phyloP scores from a whole-genome alignment of 305 asterid genomes.

The Solanum hybrid region DNA sequence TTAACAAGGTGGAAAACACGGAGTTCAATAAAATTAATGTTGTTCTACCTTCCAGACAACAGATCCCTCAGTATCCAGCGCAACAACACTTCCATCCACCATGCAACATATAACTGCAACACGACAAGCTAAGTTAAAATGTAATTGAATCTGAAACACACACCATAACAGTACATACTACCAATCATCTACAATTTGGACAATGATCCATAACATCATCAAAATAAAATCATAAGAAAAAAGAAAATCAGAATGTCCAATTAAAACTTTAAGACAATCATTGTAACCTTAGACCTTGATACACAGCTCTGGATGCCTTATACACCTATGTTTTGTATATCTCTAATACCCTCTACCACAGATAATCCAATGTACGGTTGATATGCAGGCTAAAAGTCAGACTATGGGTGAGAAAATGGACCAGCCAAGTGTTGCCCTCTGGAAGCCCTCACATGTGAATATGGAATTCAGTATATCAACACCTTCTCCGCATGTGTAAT shows the following conservation, averaged over 20 bases:
- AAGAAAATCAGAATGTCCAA: background rate
- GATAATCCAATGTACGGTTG: background rate
- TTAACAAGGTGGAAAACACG: background rate
- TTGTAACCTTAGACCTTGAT: background rate
- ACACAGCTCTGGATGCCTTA: background rate
- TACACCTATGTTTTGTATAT: background rate
- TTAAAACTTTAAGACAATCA: background rate
- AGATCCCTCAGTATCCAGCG: constrained; percentile 47
- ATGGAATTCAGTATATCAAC: background rate
- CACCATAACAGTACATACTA: background rate
- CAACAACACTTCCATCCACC: constrained; percentile 69
- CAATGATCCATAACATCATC: background rate
- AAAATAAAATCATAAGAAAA: background rate
- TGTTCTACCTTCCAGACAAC: constrained; percentile 62
- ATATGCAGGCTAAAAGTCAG: background rate
- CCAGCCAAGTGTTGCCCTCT: background rate
- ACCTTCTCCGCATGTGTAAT: background rate
- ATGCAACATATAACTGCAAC: constrained; percentile 81
- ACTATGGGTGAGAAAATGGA: background rate
- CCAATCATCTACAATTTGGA: background rate
- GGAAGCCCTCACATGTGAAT: background rate
- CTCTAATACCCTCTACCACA: background rate
- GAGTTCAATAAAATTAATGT: background rate
- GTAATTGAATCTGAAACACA: constrained; percentile 17
- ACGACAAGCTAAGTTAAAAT: constrained; percentile 4